These are phyloP conservation scores for Wolfiporia cocos DNA, from an alignment of 1,284 basidiomycete species.

Conservation along the genomic window DNA sequence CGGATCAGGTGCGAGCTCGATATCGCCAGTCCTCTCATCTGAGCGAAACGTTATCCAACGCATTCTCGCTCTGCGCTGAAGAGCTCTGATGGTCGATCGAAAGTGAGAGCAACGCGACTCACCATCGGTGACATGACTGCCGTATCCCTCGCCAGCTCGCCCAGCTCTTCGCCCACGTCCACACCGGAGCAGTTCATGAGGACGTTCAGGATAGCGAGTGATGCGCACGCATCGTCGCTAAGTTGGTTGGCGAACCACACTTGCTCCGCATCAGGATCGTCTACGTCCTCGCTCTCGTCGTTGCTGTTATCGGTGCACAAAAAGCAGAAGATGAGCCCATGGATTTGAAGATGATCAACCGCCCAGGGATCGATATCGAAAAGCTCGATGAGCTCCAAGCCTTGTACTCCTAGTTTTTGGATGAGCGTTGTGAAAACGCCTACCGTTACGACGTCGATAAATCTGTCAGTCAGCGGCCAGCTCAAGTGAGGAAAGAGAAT, in stretches of 20 bases:
- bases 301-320: constrained; percentile 45
- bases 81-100: neutral
- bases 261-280: constrained; percentile 45
- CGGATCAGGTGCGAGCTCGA: constrained; percentile 47
- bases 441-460: no score
- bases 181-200: constrained; percentile 47
- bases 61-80: neutral
- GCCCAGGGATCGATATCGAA: constrained; percentile 60
- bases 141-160: constrained; percentile 43
- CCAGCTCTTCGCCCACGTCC: constrained; percentile 39
- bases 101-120: constrained; percentile 16
- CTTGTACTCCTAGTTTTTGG: constrained; percentile 42
- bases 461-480: no score
- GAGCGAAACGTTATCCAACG: constrained; percentile 2
- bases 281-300: constrained; percentile 37
- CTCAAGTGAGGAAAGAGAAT: neutral
- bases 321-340: constrained; percentile 55
- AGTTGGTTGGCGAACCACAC: constrained; percentile 66
- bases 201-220: constrained; percentile 54
- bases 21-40: constrained; percentile 61
- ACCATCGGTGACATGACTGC: constrained; percentile 51
- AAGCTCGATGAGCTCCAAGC: constrained; percentile 49
- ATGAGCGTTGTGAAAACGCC: constrained; percentile 55
- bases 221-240: constrained; percentile 59
- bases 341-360: constrained; percentile 46